These are phyloP conservation scores for Podospora tetraspora DNA, from an alignment of 495 filamentous ascomycete species.

Conservation along the genomic window DNA sequence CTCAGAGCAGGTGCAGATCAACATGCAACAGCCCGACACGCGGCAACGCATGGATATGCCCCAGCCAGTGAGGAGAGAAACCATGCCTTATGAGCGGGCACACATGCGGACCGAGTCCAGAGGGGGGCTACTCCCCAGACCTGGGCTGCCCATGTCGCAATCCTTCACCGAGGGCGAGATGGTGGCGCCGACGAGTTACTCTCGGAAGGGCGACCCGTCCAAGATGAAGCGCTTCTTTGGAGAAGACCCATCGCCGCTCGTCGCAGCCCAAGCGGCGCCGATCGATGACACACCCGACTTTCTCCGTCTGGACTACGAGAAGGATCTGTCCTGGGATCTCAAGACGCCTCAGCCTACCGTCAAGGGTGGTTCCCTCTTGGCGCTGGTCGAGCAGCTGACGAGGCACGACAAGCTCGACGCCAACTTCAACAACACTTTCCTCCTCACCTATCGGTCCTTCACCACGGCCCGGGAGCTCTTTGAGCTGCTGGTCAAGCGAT, in stretches of 20 bases:
- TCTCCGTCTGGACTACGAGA: constrained; percentile 81
- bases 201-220: constrained; percentile 63
- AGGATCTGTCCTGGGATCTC: constrained; percentile 81
- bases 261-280: constrained; percentile 36
- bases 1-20: constrained; percentile 63
- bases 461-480: constrained; percentile 87
- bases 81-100: constrained; percentile 40
- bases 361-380: constrained; percentile 83
- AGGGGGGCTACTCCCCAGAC: constrained; percentile 31
- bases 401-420: constrained; percentile 92
- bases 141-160: constrained; percentile 46
- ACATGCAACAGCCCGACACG: constrained; percentile 35
- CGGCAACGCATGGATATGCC: constrained; percentile 39
- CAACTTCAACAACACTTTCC: constrained; percentile 96
- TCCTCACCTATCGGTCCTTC: constrained; percentile 93
- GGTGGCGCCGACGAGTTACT: constrained; percentile 46
- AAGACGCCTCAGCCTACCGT: constrained; percentile 67
- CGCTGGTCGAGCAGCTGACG: constrained; percentile 92
- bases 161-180: constrained; percentile 62
- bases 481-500: constrained; percentile 83
- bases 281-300: constrained; percentile 77
- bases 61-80: constrained; percentile 41
- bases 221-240: constrained; percentile 89
- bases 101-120: constrained; percentile 48
- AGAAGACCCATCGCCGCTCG: constrained; percentile 58